These are phyloP conservation scores for Grosmannia clavigera DNA, from an alignment of 2,329 filamentous ascomycete genomes.

Conservation along the genomic window DNA sequence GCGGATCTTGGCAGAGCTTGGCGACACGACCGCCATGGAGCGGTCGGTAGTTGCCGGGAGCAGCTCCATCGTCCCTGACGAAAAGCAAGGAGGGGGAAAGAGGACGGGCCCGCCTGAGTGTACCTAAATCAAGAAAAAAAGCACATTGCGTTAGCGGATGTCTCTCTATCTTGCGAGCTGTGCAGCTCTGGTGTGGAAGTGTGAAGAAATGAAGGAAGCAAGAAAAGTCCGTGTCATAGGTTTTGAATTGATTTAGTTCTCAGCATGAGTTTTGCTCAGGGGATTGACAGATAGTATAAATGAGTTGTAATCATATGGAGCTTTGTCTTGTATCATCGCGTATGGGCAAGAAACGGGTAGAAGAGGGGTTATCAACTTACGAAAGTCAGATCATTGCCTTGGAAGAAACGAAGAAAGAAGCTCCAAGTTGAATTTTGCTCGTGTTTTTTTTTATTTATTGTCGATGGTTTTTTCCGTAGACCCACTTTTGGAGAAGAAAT, in stretches of 20 bases:
- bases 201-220: conserved; percentile 8
- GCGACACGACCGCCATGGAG: not conserved
- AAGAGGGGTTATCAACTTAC: not conserved
- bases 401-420: conserved; percentile 2
- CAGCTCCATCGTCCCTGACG: not conserved
- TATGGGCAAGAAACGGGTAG: not conserved
- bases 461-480: not conserved
- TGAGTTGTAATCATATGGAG: conserved; percentile 33
- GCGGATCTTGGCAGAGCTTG: conserved; percentile 41
- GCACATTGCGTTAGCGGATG: not conserved
- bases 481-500: not conserved
- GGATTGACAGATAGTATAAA: conserved; percentile 47
- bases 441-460: not conserved
- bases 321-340: not conserved
- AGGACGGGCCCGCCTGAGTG: not conserved
- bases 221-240: conserved; percentile 9
- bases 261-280: conserved; percentile 34
- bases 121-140: not conserved
- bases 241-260: conserved; percentile 14
- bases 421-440: not conserved
- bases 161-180: not conserved
- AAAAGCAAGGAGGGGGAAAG: not conserved
- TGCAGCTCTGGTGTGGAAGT: not conserved
- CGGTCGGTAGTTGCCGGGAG: not conserved
- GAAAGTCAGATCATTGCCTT: not conserved